Conservation (phyloP, 2,329 filamentous ascomycete species). For the Fusarium lyarnte region DNA sequence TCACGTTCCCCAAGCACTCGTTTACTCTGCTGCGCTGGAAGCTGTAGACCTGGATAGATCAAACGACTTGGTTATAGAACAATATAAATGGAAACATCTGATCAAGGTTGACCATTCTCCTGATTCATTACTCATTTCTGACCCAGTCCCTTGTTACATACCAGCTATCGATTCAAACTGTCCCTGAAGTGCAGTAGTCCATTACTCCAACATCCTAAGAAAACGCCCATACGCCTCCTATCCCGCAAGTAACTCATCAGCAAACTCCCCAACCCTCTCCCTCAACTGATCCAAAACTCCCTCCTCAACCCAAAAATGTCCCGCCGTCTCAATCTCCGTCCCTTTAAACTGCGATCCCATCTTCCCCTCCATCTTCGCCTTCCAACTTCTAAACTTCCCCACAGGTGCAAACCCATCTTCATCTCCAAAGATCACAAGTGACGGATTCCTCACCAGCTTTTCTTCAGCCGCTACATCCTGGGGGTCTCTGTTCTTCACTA, state of each 20-base stretch:
- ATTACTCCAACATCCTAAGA: not conserved
- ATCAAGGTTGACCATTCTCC: not conserved
- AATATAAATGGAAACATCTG: not conserved
- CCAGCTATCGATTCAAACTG: too few species aligned
- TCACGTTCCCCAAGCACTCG: conserved; percentile 74
- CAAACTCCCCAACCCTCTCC: conserved; percentile 43
- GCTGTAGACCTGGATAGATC: conserved; percentile 34
- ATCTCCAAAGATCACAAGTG: conserved; percentile 78
- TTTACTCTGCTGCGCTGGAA: conserved; percentile 74
- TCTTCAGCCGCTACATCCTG: conserved; percentile 54
- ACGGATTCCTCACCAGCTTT: conserved; percentile 67
- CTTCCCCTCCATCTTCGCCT: conserved; percentile 57
- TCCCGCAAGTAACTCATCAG: conserved; percentile 25
- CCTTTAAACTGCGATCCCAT: conserved; percentile 58
- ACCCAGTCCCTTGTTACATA: not conserved
- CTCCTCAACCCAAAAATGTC: conserved; percentile 71
- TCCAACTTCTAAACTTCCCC: conserved; percentile 74
- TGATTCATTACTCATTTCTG: not conserved
- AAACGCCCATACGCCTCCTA: not conserved
- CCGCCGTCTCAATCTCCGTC: conserved; percentile 61
- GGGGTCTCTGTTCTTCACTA: conserved; percentile 37
- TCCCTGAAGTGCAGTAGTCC: fast-evolving
- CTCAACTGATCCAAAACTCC: conserved; percentile 53
- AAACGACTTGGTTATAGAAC: not conserved
- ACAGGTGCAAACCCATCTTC: conserved; percentile 77